Evolutionary conservation across 345 rosid species (phyloP).

Genomic region (Salix dunnii): DNA sequence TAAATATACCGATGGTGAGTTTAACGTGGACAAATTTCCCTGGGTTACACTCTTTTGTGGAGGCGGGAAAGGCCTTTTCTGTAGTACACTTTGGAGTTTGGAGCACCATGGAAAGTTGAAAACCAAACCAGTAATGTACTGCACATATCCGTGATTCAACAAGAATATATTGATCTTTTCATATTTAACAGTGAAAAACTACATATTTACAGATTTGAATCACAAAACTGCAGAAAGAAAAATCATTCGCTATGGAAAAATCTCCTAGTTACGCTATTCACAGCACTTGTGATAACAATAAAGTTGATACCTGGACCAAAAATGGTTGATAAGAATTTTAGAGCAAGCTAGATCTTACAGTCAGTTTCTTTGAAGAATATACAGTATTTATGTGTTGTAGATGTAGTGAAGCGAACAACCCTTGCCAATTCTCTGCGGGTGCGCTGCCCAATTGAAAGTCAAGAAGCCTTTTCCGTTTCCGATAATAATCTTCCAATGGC

Average conservation of each 20-base stretch:
- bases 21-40: too few relatives aligned
- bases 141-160: not conserved
- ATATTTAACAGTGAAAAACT: not conserved
- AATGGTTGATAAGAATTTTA: not conserved
- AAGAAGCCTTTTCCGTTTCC: conserved; percentile 66
- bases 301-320: not conserved
- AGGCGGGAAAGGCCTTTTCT: not conserved
- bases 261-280: not conserved
- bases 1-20: too few relatives aligned
- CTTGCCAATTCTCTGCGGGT: conserved; percentile 77
- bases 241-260: not conserved
- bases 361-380: not conserved
- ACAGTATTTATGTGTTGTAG: conserved; percentile 23
- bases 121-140: not conserved
- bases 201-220: not conserved
- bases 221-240: not conserved
- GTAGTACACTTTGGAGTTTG: not conserved
- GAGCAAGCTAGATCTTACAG: not conserved
- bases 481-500: conserved; percentile 77
- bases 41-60: not conserved
- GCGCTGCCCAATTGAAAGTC: conserved; percentile 62
- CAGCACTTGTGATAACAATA: not conserved
- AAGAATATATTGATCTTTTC: not conserved
- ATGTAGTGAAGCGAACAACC: conserved; percentile 73
- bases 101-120: not conserved